Evolutionary conservation across 805 yeast genomes (phyloP), one percentile per base, ranked within the genome.

Genomic region (Saturnispora saitoi): DNA sequence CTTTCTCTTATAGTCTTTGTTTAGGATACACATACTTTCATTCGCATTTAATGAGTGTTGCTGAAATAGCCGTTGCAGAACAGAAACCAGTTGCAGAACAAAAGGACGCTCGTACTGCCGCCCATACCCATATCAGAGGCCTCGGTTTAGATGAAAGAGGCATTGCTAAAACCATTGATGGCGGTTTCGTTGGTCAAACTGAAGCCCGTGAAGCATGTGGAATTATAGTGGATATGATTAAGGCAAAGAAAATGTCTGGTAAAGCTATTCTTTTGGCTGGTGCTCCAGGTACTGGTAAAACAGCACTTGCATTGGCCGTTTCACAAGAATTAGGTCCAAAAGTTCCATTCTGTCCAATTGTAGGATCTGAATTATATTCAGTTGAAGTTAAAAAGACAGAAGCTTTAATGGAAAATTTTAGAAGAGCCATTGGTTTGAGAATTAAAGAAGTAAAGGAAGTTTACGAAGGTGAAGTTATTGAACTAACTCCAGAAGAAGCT

Each of bases 381-480:
- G 77, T 91, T 56, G 99, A 93, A 59, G 76, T 93, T 58, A 82
- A 91, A 56, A 93, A 93, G 69, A 93, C 99, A 1, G 99, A 93
- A 70, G 93, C 96, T 0, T 75, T 93, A 56, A 90, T 95, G 42
- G 99, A 93, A 70, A 95, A 95, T 22, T 91, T 93, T 70, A 80
- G 99, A 66, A 90, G 86, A 64, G 86, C 95, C 4, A 93, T 93
- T 62, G 99, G 99, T 39, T 83, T 93, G 55, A 83, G 86, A 64
- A 95, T 93, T 65, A 89, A 86, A 63, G 99, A 93, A 68, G 97
- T 93, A 58, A 90, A 96, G 30, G 99, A 93, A 68, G 80, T 93
- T 48, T 91, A 93, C 56, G 98, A 93, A 70, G 99, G 99, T 65
- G 99, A 93, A 69, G 99, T 93, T 45, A 96, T 93, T 32, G 99